These are phyloP conservation scores for Rhododendron mucronatum DNA, from an alignment of 148 eudicot species.

Conservation along the genomic window DNA sequence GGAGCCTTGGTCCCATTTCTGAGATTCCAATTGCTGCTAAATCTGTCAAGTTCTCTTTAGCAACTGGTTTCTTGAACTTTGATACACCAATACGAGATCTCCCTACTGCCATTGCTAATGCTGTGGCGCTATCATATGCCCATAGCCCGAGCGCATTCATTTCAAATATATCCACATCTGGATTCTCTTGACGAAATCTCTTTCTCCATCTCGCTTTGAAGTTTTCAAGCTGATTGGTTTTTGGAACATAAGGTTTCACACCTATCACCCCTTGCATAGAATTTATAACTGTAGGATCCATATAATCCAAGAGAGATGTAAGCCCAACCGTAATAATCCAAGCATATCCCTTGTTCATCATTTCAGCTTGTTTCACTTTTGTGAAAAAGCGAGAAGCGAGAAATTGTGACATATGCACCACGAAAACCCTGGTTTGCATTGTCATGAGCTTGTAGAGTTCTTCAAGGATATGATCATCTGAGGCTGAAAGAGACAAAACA, in stretches of 20 bases:
- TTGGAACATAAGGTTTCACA: slow-evolving; percentile 42
- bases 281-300: slow-evolving; percentile 25
- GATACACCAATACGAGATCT: slow-evolving; percentile 14
- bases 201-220: slow-evolving; percentile 43
- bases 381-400: slow-evolving; percentile 48
- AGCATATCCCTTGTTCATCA: slow-evolving; percentile 64
- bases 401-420: slow-evolving; percentile 49
- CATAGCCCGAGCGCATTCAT: slow-evolving; percentile 40
- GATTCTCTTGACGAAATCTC: slow-evolving; percentile 33
- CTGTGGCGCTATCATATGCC: slow-evolving; percentile 57
- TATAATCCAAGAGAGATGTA: slow-evolving; percentile 35
- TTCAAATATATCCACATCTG: slow-evolving; percentile 22
- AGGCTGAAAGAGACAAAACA: slow-evolving; percentile 36
- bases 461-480: slow-evolving; percentile 35
- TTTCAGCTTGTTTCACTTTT: slow-evolving; percentile 42
- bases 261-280: slow-evolving; percentile 73
- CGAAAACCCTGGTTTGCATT: slow-evolving; percentile 57
- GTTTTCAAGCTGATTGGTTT: slow-evolving; percentile 22
- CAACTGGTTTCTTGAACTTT: slow-evolving; percentile 16
- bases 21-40: slow-evolving; percentile 42
- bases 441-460: slow-evolving; percentile 53
- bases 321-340: slow-evolving; percentile 61
- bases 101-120: slow-evolving; percentile 53
- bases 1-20: slow-evolving; percentile 37
- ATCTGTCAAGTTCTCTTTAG: slow-evolving; percentile 21